Evolutionary conservation across 2,329 filamentous ascomycete species (phyloP), one percentile per base, ranked within the genome.

Genomic region (Acephala macrosclerotiorum): DNA sequence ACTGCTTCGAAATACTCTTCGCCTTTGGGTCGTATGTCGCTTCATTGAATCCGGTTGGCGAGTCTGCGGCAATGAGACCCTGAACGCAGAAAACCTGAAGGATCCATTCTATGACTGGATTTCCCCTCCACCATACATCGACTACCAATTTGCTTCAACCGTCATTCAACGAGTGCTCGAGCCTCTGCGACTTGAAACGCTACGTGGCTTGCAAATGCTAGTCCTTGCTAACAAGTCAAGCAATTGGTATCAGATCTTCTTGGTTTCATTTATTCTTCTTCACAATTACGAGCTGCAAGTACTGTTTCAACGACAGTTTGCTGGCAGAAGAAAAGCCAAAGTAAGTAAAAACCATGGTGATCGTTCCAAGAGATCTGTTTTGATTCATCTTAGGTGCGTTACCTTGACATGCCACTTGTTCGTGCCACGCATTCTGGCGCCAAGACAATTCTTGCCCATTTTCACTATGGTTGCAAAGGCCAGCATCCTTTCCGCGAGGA

Each of bases 21-120:
- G 45, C 18, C 45, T 49, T 18, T 49, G 45, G 45, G 45, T 49
- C 16, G 45, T n/a, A 49, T n/a, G 45, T 49, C 45, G 45, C 45
- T 49, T 49, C 18, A 8, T 49, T 18, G 45, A 49, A 49, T 8
- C 8, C 20, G 8, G 45, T 49, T 49, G 45, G 45, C 45, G 45
- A 7, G 8, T 8, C 45, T 49, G 45, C 45, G 45, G 45, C 20
- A 9, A 8, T 49, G 45, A 49, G n/a, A 49, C 45, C 8, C 45
- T 49, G 8, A n/a, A n/a, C 8, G 45, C 45, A 49, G 45, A 49
- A 25, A n/a, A 49, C 8, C n/a, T 49, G 18, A 8, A n/a, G 8
- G 45, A 49, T 25, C 45, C 45, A 8, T 9, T 49, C 45, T n/a
- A n/a, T n/a, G n/a, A n/a, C n/a, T n/a, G n/a, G n/a, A n/a, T 49